These are phyloP conservation scores for Vigna hirtella DNA, from an alignment of 306 rosid species.

Conservation along the genomic window DNA sequence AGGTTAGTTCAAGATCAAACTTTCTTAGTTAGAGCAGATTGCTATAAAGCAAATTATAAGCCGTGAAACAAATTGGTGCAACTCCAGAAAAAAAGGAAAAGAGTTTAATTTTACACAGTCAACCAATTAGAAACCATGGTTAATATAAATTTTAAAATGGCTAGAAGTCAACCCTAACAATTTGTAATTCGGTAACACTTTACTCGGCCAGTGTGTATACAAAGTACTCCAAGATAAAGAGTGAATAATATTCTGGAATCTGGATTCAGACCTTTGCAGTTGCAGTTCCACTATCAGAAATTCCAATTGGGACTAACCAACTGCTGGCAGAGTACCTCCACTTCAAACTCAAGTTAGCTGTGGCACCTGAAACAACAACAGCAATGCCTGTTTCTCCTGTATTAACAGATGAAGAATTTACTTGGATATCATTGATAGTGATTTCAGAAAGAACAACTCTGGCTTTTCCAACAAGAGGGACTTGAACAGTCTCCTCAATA, in stretches of 20 bases:
- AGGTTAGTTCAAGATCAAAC: slow-evolving; percentile 23
- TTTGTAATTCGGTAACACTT: neutral
- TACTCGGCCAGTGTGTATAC: neutral
- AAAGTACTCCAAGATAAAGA: neutral
- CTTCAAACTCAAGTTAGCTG: slow-evolving; percentile 71
- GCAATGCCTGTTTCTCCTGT: slow-evolving; percentile 70
- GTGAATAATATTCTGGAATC: slow-evolving; percentile 20
- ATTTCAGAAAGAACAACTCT: slow-evolving; percentile 69
- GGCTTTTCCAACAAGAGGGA: slow-evolving; percentile 71
- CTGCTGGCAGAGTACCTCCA: slow-evolving; percentile 68
- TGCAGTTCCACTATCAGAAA: slow-evolving; percentile 82
- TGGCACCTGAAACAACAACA: slow-evolving; percentile 75
- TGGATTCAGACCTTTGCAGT: slow-evolving; percentile 62
- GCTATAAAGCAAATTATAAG: slow-evolving; percentile 1
- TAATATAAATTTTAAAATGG: neutral
- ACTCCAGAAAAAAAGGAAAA: neutral
- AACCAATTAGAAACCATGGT: neutral
- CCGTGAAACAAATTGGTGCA: neutral
- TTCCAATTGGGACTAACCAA: slow-evolving; percentile 66
- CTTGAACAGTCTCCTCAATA: slow-evolving; percentile 61
- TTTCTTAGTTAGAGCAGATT: slow-evolving; percentile 10
- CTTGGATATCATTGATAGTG: slow-evolving; percentile 54
- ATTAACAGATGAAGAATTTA: slow-evolving; percentile 65
- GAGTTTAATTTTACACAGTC: neutral
- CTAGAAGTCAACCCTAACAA: neutral